These are phyloP conservation scores for Saccharum spontaneum DNA, from an alignment of 176 grass and related monocot species.

Conservation along the genomic window DNA sequence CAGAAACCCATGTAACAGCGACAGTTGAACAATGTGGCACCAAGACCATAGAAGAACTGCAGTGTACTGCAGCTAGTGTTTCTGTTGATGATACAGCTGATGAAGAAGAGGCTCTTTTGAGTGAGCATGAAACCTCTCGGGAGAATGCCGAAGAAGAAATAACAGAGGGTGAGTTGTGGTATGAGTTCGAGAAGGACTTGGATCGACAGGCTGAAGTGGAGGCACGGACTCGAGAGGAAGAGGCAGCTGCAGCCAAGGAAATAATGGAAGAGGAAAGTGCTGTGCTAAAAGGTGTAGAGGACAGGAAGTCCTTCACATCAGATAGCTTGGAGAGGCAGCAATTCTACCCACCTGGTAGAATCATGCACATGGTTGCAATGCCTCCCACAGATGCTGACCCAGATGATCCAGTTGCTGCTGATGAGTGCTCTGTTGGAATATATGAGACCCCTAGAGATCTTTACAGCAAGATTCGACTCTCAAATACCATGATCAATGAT, in stretches of 20 bases:
- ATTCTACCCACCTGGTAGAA: slow-evolving; percentile 93
- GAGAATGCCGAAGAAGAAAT: slow-evolving; percentile 62
- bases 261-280: slow-evolving; percentile 60
- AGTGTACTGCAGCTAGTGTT: slow-evolving; percentile 49
- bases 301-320: slow-evolving; percentile 55
- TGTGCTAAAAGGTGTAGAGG: slow-evolving; percentile 48
- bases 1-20: slow-evolving; percentile 45
- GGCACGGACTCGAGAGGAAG: slow-evolving; percentile 52
- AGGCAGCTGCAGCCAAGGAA: slow-evolving; percentile 61
- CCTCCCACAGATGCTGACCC: slow-evolving; percentile 48
- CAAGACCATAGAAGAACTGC: slow-evolving; percentile 49
- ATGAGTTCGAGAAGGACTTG: slow-evolving; percentile 80
- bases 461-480: slow-evolving; percentile 89
- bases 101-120: slow-evolving; percentile 67
- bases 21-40: slow-evolving; percentile 43
- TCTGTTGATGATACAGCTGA: slow-evolving; percentile 66
- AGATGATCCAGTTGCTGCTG: slow-evolving; percentile 33
- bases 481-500: slow-evolving; percentile 97
- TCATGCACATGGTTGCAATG: slow-evolving; percentile 94
- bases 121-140: slow-evolving; percentile 48
- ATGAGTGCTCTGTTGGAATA: slow-evolving; percentile 71
- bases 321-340: slow-evolving; percentile 63
- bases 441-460: slow-evolving; percentile 77
- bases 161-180: slow-evolving; percentile 76
- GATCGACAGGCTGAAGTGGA: slow-evolving; percentile 51